Evolutionary conservation across 805 yeast species (phyloP).

Genomic region (Suhomyces sp.): DNA sequence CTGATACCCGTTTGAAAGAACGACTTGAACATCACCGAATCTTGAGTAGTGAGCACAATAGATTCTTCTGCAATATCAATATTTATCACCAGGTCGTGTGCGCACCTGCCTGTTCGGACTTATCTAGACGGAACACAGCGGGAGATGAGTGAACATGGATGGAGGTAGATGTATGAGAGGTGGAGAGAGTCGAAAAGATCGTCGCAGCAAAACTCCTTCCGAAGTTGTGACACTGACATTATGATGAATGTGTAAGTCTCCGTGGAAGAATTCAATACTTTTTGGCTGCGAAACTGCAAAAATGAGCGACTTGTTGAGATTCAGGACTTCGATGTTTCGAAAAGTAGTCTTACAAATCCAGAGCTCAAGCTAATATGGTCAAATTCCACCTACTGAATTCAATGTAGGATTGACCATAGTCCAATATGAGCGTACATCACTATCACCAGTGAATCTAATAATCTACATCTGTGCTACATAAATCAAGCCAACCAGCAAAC

Average conservation of each 20-base stretch:
- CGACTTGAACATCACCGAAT: conserved; percentile 46
- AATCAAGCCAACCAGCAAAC: neutral
- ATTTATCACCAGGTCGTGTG: neutral
- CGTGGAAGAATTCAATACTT: neutral
- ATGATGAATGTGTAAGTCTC: neutral
- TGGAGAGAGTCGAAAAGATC: neutral
- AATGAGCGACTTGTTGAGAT: neutral
- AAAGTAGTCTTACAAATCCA: too few relatives aligned
- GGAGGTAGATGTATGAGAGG: neutral
- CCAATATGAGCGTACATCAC: neutral
- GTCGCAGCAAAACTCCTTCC: neutral
- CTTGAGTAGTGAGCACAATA: neutral
- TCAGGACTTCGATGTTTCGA: too few relatives aligned
- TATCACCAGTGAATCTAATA: neutral
- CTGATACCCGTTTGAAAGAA: conserved; percentile 60
- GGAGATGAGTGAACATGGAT: neutral
- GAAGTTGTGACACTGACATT: neutral
- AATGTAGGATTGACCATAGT: neutral
- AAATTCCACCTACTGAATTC: neutral
- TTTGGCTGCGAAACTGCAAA: neutral
- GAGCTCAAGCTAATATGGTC: neutral
- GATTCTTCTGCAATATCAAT: neutral
- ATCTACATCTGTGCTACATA: neutral
- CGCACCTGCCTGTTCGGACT: neutral
- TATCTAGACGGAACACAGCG: neutral